Conservation (phyloP, 2,329 filamentous ascomycete species). For the Phialophora tarda region DNA sequence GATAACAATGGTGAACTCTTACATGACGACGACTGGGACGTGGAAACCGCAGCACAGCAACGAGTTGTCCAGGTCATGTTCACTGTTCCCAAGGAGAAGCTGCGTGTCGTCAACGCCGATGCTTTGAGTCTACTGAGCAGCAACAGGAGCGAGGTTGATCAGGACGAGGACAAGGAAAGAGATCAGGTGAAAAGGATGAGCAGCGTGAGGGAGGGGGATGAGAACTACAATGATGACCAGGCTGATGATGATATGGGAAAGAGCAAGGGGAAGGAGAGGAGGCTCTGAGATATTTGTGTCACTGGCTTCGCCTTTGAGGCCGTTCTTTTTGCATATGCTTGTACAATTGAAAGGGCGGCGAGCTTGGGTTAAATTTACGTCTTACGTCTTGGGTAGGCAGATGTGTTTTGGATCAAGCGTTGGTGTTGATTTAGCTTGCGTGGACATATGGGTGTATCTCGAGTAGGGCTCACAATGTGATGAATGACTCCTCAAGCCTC, state of each 20-base stretch:
- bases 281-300: constrained; percentile 1
- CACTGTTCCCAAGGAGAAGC: constrained; percentile 82
- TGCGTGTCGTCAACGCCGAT: constrained; percentile 88
- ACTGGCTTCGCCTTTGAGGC: not conserved
- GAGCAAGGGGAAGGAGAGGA: constrained; percentile 27
- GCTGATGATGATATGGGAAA: constrained; percentile 22
- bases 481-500: not conserved
- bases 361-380: not conserved
- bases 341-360: not conserved
- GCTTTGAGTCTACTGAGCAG: constrained; percentile 44
- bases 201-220: constrained; percentile 37
- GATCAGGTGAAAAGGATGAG: constrained; percentile 39
- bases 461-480: not conserved
- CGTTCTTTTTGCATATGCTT: constrained; percentile 12
- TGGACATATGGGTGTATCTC: constrained; percentile 1
- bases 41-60: constrained; percentile 73
- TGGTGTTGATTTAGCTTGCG: not conserved
- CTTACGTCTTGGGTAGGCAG: not conserved
- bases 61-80: constrained; percentile 85
- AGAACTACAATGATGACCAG: constrained; percentile 26
- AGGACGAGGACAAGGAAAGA: constrained; percentile 34
- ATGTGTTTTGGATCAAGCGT: not conserved
- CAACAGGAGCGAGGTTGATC: constrained; percentile 39
- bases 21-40: constrained; percentile 70
- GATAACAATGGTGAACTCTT: constrained; percentile 36